Percentiles rank a stretch among this genome's conserved stretches.
phyloP scores from a whole-genome alignment of 225 moss, liverwort and hornwort genomes.

The Pseudoscleropodium purum region DNA sequence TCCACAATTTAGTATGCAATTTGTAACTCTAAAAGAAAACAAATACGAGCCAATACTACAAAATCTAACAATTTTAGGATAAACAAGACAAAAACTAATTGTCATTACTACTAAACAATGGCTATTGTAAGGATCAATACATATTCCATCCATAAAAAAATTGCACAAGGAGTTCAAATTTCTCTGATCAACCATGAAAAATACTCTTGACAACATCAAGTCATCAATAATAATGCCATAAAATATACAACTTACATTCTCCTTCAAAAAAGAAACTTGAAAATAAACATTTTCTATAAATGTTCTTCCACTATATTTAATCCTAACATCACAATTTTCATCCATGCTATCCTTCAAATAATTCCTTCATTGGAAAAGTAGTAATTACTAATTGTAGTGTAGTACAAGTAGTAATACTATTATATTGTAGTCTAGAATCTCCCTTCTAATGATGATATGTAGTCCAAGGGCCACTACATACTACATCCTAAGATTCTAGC shows the following conservation, averaged over 20 bases:
- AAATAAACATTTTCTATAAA: neutral
- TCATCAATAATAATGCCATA: neutral
- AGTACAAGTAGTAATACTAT: neutral
- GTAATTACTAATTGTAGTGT: neutral
- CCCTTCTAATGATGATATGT: neutral
- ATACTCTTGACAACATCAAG: neutral
- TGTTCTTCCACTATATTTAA: accelerated
- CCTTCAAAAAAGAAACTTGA: neutral
- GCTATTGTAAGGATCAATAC: neutral
- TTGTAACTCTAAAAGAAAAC: neutral
- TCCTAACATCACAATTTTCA: neutral
- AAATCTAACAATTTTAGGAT: too few relatives aligned
- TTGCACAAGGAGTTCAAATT: neutral
- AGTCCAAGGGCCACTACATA: neutral
- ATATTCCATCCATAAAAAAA: neutral
- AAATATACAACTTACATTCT: neutral
- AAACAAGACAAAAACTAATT: too few relatives aligned
- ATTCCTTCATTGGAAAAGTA: neutral
- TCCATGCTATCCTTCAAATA: accelerated
- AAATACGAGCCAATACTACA: neutral
- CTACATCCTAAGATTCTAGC: neutral
- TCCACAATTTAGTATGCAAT: neutral
- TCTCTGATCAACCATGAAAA: neutral
- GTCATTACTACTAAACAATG: too few relatives aligned
- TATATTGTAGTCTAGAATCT: neutral